These are phyloP conservation scores for Phytopythium ostracodes DNA, from an alignment of 352 stramenopile species.

Conservation along the genomic window DNA sequence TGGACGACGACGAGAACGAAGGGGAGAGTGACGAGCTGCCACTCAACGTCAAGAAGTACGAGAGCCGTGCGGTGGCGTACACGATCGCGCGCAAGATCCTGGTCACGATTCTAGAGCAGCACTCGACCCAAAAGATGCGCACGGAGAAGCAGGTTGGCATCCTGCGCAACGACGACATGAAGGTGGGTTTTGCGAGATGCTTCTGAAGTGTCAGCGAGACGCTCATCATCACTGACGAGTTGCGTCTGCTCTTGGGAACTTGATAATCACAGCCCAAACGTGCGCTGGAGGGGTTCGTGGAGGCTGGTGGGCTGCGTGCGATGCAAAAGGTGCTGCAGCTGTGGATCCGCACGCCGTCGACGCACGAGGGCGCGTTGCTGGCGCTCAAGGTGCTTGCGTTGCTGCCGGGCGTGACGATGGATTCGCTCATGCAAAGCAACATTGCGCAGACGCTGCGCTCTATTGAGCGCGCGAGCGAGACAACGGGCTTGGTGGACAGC, in stretches of 20 bases:
- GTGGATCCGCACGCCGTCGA: constrained; percentile 48
- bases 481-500: constrained; percentile 32
- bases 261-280: constrained; percentile 31
- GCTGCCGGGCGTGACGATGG: constrained; percentile 52
- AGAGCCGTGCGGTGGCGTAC: constrained; percentile 42
- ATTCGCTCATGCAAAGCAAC: constrained; percentile 43
- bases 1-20: constrained; percentile 8
- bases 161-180: constrained; percentile 61
- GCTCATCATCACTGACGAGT: neutral
- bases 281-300: constrained; percentile 56
- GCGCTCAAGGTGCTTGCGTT: constrained; percentile 57
- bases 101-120: constrained; percentile 46
- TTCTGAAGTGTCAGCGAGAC: neutral
- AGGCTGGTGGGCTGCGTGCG: constrained; percentile 43
- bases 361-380: constrained; percentile 38
- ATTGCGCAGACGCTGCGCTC: constrained; percentile 49
- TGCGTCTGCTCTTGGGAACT: neutral
- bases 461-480: constrained; percentile 36
- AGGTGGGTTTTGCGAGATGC: constrained; percentile 15
- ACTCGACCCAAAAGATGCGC: constrained; percentile 33
- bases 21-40: constrained; percentile 15
- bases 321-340: constrained; percentile 47
- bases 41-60: constrained; percentile 43
- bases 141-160: constrained; percentile 53
- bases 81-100: constrained; percentile 46